Evolutionary conservation across 2,329 filamentous ascomycete species (phyloP), one percentile per base, ranked within the genome.

Genomic region (Metarhizium brunneum): DNA sequence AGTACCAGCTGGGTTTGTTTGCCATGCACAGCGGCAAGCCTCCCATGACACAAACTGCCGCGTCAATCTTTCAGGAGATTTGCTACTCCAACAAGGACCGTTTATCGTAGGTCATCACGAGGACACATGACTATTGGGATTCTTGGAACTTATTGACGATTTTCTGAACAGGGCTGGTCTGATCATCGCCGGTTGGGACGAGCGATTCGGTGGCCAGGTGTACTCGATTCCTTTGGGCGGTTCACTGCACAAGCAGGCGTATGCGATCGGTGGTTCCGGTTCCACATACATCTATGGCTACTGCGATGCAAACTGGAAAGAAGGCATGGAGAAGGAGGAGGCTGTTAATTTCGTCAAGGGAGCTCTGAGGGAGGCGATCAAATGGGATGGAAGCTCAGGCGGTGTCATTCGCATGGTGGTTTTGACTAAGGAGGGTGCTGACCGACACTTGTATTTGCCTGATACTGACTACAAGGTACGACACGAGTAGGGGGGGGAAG

Each of bases 261-360:
- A 96, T 69, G 85, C 94, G 47, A 99, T 99, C 67, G 92, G 91
- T 64, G 94, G 94, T 49, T 97, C 92, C 20, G 94, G 94, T 47
- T 97, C 92, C 64, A 97, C 94, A 59, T 99, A 99, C 79, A 99
- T 99, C 73, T 99, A 97, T 79, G 94, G 94, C 65, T 97, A 95
- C 80, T 97, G 92, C 70, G 92, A 99, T 70, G 86, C 90, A 56
- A 84, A 99, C 79, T 99, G 94, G 94, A 85, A 80, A 71, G 94
- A 97, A 74, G 84, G 84, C 62, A 97, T 99, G 92, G 90, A 87
- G 54, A 90, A 97, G 78, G 80, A 84, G 55, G 92, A 95, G 59
- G 94, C 94, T 1, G 85, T 99, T 61, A 74, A 85, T 45, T 99
- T 99, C 67, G 94, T 99, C 70, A 96, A 96, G 77, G 87, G 85